Evolutionary conservation across 805 yeast species (phyloP), one percentile per base, ranked within the genome.

Genomic region (Metschnikowia koreensis): DNA sequence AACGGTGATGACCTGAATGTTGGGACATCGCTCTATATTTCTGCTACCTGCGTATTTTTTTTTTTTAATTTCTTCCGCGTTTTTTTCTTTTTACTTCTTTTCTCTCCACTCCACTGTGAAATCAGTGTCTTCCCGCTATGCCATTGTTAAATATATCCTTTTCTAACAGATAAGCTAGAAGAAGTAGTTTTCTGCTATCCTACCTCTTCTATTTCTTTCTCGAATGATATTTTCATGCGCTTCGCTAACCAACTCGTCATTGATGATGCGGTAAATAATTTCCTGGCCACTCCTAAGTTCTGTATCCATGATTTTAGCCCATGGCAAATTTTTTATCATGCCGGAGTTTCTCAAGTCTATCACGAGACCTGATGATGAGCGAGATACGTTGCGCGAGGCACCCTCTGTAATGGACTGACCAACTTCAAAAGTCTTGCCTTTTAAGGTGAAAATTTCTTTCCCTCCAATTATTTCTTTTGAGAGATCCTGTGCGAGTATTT

Each of bases 1-100:
- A 86, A 84, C 79, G 88, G 92, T 86, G 96, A 89, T 89, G 96
- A 89, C 96, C 96, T 89, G 83, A 76, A 74, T 85, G 70, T 77
- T 87, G 93, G 83, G 68, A 87, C 89, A 87, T 76, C 60, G 22
- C 22, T 22, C 22, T 22, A 22, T 22, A 22, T 54, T 38, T 46
- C 11, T 37, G 15, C 41, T 22, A 15, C 7, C 34, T 27, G 1
- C 29, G 16, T 39, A 15, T 39, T 10, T 34, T 13, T 48, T 4
- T 15, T 40, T 16, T n/a, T 37, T 26, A 13, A 17, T 10, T 38
- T 26, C 38, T 42, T 11, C 17, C 15, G 37, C 9, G 16, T 6
- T 40, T 26, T 8, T 8, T 26, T 17, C 3, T 11, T 28, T 22
- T 7, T 7, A 28, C 26, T 28, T n/a, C 3, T 3, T 16, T 11